Percentiles rank a stretch among this genome's conserved stretches.
These are phyloP conservation scores for Pythium brachiatum DNA, from an alignment of 352 stramenopile species.

Conservation along the genomic window DNA sequence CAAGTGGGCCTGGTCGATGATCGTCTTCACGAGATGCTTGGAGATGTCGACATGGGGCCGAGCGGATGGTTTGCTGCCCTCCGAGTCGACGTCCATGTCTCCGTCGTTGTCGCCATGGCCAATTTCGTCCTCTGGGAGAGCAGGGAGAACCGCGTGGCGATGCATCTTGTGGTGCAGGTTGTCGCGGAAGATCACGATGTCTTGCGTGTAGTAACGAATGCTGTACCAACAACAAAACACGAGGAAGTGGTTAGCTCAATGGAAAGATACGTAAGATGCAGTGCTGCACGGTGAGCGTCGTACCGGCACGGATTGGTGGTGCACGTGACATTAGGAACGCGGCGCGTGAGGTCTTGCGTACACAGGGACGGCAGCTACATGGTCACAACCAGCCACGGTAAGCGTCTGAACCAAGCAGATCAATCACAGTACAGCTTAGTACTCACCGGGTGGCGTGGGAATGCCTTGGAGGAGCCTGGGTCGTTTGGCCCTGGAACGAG, in stretches of 20 bases:
- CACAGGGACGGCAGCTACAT: conserved; percentile 64
- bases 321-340: conserved; percentile 76
- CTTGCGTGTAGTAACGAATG: conserved; percentile 91
- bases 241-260: neutral
- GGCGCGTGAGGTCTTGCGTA: conserved; percentile 62
- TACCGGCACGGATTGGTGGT: conserved; percentile 91
- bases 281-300: neutral
- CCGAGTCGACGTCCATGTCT: conserved; percentile 28
- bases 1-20: conserved; percentile 94
- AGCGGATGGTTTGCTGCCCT: conserved; percentile 19
- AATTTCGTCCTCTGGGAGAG: conserved; percentile 26
- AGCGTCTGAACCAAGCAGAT: neutral
- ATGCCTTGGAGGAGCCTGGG: conserved; percentile 73
- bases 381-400: neutral
- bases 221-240: conserved; percentile 18
- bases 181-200: conserved; percentile 92
- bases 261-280: neutral
- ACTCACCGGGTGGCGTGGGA: conserved; percentile 77
- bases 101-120: conserved; percentile 32
- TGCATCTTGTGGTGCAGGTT: conserved; percentile 92
- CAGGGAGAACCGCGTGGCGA: conserved; percentile 77
- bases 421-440: neutral
- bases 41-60: conserved; percentile 63
- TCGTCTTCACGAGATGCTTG: conserved; percentile 85
- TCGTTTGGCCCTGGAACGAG: conserved; percentile 93